Base-by-base conservation (phyloP, 139 green algal species). In the Closterium sp. region DNA sequence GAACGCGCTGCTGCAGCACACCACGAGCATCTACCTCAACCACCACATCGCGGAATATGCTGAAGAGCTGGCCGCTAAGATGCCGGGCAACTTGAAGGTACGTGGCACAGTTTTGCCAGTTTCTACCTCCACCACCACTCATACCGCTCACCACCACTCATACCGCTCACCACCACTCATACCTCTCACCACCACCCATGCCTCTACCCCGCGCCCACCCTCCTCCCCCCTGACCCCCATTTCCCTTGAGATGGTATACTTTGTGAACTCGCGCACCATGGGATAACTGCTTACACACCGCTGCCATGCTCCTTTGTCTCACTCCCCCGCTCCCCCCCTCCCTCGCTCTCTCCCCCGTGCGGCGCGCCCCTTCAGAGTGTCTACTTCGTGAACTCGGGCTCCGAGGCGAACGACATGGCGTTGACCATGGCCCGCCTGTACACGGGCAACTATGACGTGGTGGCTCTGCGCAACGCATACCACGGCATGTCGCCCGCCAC, bases 381-480 rank as follows among this genome's bases (percentile, higher is more conserved):
- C 0, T 98, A 98, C 93, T 98, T 98, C 93, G 97, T 98, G 10
- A 98, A 98, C 93, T 96, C 90, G 4, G 97, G 97, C 66, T 96
- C 93, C n/a, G 97, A 98, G 89, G 97, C 97, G 64, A 98, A 97
- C 89, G 97, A 98, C 93, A 95, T 98, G 96, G 97, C 97, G 0
- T 95, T 98, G 92, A 95, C 97, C 91, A 95, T 98, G 88, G 97
- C 97, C 3, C 95, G 97, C 0, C 64, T 95, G 23, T 94, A 97
- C 95, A 97, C 96, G 2, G 96, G 96, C 83, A 97, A 97, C 94
- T 97, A 97, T 89, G 97, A 99, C 95, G 89, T 99, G 4, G 84
- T 99, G 23, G 94, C 95, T 19, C 95, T 99, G 88, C 95, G 98
- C 33, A 99, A 99, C 91, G 95, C 94, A 69, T 99, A 99, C 94